Base-by-base conservation (phyloP, 768 basidiomycete genomes). In the Phaeotremella fagi region DNA sequence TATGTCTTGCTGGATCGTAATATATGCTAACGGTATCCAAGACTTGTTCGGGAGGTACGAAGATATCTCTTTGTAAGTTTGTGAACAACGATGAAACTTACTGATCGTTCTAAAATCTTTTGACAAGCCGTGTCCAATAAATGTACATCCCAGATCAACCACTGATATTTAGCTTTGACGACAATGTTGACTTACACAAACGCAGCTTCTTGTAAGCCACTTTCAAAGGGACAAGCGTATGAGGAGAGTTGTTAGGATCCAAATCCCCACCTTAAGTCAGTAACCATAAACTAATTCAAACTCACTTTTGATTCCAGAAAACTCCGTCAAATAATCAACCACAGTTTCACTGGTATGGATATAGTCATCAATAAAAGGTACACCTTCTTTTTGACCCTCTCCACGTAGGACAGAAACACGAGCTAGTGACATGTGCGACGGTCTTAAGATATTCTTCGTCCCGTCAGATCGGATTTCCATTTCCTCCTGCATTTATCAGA, bases 31-130 rank as follows among this genome's bases (percentile, higher is more conserved):
- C 94, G 0, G 95, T 99, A 71, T 99, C 95, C 54, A 92, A 86
- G 42, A 99, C 91, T 73, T 92, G 92, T 1, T 87, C 84, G 0
- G 91, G 90, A 0, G 94, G 94, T 11, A 99, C 90, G 68, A 86
- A 91, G 42, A 98, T 90, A 72, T 98, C 94, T 98, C 25, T 33
- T 37, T n/a, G n/a, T n/a, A n/a, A n/a, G 29, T 22, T 33, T 25
- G 15, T n/a, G 27, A 31, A 24, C 24, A 14, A 38, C 11, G 5
- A 24, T 4, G 6, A 18, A 14, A 77, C 88, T 71, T 62, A 94
- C 94, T 99, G 77, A 98, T 99, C 51, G 94, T 98, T 11, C 94
- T 83, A 77, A 98, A 97, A 72, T 99, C 95, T 70, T 98, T 97
- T 15, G 90, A 86, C 16, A 99, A 81, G 4, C 95, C 95, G 65